Evolutionary conservation across 2,329 filamentous ascomycete genomes (phyloP), one percentile per base, ranked within the genome.

Genomic region (Hypoxylon sp.): DNA sequence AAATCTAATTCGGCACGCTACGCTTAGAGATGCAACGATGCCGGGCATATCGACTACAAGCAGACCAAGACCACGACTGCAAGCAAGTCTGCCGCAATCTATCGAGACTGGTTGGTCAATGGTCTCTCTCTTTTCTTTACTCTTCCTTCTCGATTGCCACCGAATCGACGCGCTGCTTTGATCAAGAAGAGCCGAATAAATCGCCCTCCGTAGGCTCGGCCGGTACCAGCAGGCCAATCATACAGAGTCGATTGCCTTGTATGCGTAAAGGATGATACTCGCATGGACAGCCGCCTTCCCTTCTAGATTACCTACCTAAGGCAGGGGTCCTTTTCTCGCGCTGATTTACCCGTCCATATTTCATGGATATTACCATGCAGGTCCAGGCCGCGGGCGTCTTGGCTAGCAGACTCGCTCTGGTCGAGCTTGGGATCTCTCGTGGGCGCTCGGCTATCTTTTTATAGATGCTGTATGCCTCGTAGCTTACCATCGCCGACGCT

Each of bases 291-390:
- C 49, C 50, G 54, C 57, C 60, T 63, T 60, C 57, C 60, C 46
- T 53, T 55, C 50, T 63, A 23, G 58, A 58, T 43, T 60, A 31
- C 50, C 37, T 50, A 24, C 23, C 35, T 26, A 4, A n/a, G 23
- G 47, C 43, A 42, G 27, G 47, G 43, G 46, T 52, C 31, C 21
- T 49, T 50, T 47, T 13, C 27, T 26, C 43, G 37, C 26, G 18
- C 27, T 46, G 17, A 60, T 60, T 60, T 63, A 60, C 37, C 60
- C 60, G 57, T 63, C 27, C 42, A 62, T 56, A 60, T 57, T 56
- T 56, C 48, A 18, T 61, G 23, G 40, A 61, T 53, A 56, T 63
- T 58, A 35, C 48, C 50, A 55, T 58, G 58, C 50, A 58, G 54
- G 61, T 56, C 58, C 51, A 54, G 46, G 45, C 38, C 38, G 26